A percentile compares a stretch with the other conserved stretches of the same genome.
Conservation (phyloP, 2,329 filamentous ascomycete genomes). For the Saccharata proteae region DNA sequence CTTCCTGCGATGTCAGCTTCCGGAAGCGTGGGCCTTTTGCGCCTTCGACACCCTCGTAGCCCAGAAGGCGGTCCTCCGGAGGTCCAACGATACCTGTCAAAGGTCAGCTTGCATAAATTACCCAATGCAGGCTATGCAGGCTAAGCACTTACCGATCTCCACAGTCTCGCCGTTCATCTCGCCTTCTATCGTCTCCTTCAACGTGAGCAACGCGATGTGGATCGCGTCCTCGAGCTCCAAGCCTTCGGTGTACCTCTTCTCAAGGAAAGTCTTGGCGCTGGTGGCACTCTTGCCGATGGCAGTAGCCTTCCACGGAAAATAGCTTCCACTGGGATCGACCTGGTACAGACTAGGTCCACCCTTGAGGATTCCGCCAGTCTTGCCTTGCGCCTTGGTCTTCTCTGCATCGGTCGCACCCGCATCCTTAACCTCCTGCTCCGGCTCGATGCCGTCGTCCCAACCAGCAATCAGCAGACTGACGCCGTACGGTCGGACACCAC, state of each 20-base stretch:
- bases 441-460: constrained; percentile 94
- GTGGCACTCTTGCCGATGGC: constrained; percentile 98
- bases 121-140: constrained; percentile 7
- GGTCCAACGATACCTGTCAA: constrained; percentile 81
- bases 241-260: constrained; percentile 97
- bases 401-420: constrained; percentile 43
- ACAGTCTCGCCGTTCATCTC: constrained; percentile 99
- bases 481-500: constrained; percentile 92
- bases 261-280: constrained; percentile 95
- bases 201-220: constrained; percentile 89
- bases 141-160: constrained; percentile 64
- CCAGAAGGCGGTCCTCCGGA: constrained; percentile 83
- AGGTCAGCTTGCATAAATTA: constrained; percentile 16
- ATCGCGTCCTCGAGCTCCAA: constrained; percentile 96
- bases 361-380: constrained; percentile 92
- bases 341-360: constrained; percentile 96
- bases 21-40: constrained; percentile 78
- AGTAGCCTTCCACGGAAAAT: constrained; percentile 99
- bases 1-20: constrained; percentile 93
- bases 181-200: constrained; percentile 98
- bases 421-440: constrained; percentile 57
- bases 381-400: constrained; percentile 62
- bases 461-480: constrained; percentile 91
- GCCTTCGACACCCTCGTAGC: constrained; percentile 78
- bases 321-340: constrained; percentile 96